Percentiles rank a stretch among this genome's conserved stretches.
Conservation (phyloP, 1,284 basidiomycete genomes). For the Puccinia hordei region DNA sequence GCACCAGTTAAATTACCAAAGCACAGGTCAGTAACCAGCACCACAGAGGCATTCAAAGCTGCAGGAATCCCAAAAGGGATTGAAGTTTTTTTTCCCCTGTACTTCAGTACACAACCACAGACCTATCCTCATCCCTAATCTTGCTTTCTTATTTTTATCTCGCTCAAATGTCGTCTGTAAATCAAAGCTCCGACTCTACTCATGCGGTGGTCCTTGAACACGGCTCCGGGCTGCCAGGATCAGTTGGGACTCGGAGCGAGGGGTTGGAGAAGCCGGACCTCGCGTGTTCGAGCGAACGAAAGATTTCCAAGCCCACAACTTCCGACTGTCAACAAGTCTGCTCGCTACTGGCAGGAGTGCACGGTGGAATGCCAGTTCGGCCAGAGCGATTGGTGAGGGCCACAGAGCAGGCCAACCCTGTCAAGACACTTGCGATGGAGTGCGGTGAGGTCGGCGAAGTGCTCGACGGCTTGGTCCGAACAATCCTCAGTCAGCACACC, state of each 20-base stretch:
- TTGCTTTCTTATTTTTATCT: too few relatives aligned
- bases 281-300: background rate
- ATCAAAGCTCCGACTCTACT: background rate
- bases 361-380: conserved; percentile 52
- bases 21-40: too few relatives aligned
- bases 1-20: too few relatives aligned
- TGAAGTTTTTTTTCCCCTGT: too few relatives aligned
- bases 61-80: too few relatives aligned
- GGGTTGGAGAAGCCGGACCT: background rate
- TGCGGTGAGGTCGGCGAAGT: conserved; percentile 62
- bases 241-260: too few relatives aligned
- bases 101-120: too few relatives aligned
- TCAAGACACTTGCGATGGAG: conserved; percentile 53
- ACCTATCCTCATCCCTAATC: too few relatives aligned
- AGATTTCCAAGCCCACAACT: background rate
- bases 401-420: conserved; percentile 52
- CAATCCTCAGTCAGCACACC: conserved; percentile 75
- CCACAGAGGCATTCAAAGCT: too few relatives aligned
- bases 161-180: background rate
- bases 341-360: conserved; percentile 55
- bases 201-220: background rate
- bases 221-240: too few relatives aligned
- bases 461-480: conserved; percentile 71
- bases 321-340: conserved; percentile 55
- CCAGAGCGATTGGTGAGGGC: background rate